These are phyloP conservation scores for Pythium phragmitis DNA, from an alignment of 352 stramenopile genomes.

Conservation along the genomic window DNA sequence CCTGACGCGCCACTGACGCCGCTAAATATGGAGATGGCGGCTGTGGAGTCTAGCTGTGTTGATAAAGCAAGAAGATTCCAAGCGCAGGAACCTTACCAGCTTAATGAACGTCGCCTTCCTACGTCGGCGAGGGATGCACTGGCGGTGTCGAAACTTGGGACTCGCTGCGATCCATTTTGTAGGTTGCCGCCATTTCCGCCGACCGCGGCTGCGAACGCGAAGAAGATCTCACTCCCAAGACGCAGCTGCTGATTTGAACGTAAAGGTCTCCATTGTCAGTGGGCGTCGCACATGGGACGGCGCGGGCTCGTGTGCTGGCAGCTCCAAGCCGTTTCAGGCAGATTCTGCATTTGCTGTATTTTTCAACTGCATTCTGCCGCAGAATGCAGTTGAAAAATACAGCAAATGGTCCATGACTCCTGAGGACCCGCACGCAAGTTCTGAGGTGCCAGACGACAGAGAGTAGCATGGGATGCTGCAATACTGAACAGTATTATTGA, in stretches of 20 bases:
- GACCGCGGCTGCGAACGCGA: neutral
- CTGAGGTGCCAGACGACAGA: neutral
- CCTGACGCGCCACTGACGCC: too few species aligned
- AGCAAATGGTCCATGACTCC: neutral
- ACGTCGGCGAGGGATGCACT: too few species aligned
- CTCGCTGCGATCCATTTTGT: too few species aligned
- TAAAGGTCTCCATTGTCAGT: neutral
- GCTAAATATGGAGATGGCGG: neutral
- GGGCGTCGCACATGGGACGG: constrained; percentile 3
- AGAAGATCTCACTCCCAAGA: neutral
- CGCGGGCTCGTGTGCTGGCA: neutral
- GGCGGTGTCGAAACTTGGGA: too few species aligned
- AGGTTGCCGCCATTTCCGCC: neutral
- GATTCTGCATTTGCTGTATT: neutral
- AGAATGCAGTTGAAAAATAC: neutral
- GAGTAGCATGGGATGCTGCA: neutral
- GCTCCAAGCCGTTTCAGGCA: constrained; percentile 10
- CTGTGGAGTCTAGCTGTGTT: too few species aligned
- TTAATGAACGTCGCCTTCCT: too few species aligned
- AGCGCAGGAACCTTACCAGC: too few species aligned
- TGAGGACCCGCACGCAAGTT: constrained; percentile 4
- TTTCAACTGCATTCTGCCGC: neutral
- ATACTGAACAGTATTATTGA: neutral
- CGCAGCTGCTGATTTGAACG: constrained; percentile 9
- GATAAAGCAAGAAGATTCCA: neutral